Conservation (phyloP, 768 basidiomycete species). For the Xerocomus brunneocitrinus region DNA sequence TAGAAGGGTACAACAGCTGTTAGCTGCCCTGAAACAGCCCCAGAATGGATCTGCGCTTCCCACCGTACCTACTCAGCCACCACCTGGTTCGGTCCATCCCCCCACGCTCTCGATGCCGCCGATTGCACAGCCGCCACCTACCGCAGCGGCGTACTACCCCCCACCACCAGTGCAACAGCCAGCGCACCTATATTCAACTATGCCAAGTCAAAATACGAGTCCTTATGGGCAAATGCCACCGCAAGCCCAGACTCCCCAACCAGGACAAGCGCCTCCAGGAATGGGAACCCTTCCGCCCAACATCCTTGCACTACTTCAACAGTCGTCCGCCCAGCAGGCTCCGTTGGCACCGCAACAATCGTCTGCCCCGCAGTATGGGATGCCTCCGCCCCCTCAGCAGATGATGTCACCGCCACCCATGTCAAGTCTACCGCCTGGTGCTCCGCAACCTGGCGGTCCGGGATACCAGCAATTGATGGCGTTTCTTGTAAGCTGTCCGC, state of each 20-base stretch:
- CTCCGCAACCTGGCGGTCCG: slow-evolving; percentile 37
- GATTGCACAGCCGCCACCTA: slow-evolving; percentile 24
- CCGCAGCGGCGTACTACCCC: slow-evolving; percentile 41
- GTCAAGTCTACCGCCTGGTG: slow-evolving; percentile 36
- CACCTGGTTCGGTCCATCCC: slow-evolving; percentile 35
- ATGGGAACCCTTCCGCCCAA: slow-evolving; percentile 55
- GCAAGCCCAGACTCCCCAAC: slow-evolving; percentile 28
- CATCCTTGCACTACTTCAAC: slow-evolving; percentile 64
- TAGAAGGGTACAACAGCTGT: slow-evolving; percentile 75
- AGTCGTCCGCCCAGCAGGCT: slow-evolving; percentile 37
- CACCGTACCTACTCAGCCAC: slow-evolving; percentile 22
- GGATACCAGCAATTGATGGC: slow-evolving; percentile 67
- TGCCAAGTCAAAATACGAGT: slow-evolving; percentile 17
- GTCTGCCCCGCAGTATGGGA: slow-evolving; percentile 30
- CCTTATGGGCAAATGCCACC: slow-evolving; percentile 30
- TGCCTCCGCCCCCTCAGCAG: slow-evolving; percentile 38
- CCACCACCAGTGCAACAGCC: slow-evolving; percentile 33
- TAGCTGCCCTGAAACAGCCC: slow-evolving; percentile 78
- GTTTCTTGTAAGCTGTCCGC: slow-evolving; percentile 49
- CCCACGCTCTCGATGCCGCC: slow-evolving; percentile 34
- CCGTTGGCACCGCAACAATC: slow-evolving; percentile 30
- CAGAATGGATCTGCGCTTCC: slow-evolving; percentile 31
- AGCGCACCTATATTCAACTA: slow-evolving; percentile 18
- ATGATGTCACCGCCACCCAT: slow-evolving; percentile 46
- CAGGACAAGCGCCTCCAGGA: slow-evolving; percentile 32